Evolutionary conservation across 2,329 filamentous ascomycete genomes (phyloP), one percentile per base, ranked within the genome.

Genomic region (Phialocephala sp.): DNA sequence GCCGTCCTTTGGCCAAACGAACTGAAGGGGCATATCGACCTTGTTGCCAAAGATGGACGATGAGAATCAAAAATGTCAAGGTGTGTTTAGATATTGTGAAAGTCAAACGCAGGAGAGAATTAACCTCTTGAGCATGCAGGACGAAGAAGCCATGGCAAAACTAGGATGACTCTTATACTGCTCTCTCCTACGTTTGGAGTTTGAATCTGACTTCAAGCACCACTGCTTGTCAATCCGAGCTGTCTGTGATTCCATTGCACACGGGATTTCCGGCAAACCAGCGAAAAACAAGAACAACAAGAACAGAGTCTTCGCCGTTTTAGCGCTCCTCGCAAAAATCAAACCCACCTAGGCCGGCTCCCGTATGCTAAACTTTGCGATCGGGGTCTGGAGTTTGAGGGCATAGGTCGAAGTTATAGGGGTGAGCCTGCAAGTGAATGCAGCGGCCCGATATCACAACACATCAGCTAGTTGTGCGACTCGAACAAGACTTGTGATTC

Each of bases 1-100:
- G 1, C 71, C 72, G 67, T 75, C 74, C 64, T 75, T 75, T 4
- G 72, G 74, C 73, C 74, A 76, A 24, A 75, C 72, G 47, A 74
- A 71, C 54, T 71, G 68, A 15, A 71, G 57, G 14, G 37, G 41
- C 27, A 61, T 62, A 22, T 20, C 41, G 22, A 5, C 35, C 15
- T 47, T n/a, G n/a, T 50, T 20, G 11, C 3, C 27, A 32, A 32
- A 32, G 27, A 32, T 32, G 27, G 6, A 32, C 6, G 27, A 6
- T 32, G 3, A 32, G 27, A 32, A 32, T 32, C 6, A 32, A 32
- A 32, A 32, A 32, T 32, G 6, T 32, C 27, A 32, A 32, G 3
- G 27, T 32, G 27, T 3, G 27, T 3, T 3, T 32, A 32, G 6
- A 32, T 32, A 32, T 32, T 6, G 6, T 6, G 3, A 32, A 6